Conservation (phyloP, 2,329 filamentous ascomycete species). For the Colletotrichum sp. region DNA sequence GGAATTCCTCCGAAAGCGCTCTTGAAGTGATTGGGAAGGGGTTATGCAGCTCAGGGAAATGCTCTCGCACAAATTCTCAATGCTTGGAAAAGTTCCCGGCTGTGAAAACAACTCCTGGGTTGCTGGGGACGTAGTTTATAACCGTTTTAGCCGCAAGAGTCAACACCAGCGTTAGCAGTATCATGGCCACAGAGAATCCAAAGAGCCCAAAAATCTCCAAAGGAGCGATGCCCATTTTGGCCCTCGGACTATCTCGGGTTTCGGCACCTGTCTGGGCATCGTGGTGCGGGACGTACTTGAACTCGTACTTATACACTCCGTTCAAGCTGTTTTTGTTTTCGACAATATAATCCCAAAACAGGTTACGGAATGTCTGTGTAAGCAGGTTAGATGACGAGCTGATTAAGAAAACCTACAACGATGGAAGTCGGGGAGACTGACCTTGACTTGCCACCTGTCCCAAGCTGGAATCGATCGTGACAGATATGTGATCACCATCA, state of each 20-base stretch:
- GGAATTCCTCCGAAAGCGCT: neutral
- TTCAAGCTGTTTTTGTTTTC: neutral
- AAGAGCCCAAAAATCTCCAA: neutral
- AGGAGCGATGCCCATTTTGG: neutral
- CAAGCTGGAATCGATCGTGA: neutral
- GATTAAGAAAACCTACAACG: neutral
- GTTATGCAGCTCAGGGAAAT: rapidly evolving
- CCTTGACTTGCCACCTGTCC: neutral
- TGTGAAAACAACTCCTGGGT: neutral
- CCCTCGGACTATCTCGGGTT: neutral
- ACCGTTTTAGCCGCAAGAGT: neutral
- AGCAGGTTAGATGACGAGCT: neutral
- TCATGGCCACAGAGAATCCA: neutral
- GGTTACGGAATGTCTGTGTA: neutral
- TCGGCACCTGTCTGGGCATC: neutral
- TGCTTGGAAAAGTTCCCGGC: neutral
- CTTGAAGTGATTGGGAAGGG: neutral
- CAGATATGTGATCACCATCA: neutral
- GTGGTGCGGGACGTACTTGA: neutral
- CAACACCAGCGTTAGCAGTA: neutral
- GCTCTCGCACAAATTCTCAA: neutral
- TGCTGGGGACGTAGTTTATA: neutral
- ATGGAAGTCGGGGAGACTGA: neutral
- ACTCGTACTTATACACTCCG: neutral
- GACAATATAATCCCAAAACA: neutral